Base-by-base conservation (phyloP, 163 green algal species). In the Scenedesmus sp. region DNA sequence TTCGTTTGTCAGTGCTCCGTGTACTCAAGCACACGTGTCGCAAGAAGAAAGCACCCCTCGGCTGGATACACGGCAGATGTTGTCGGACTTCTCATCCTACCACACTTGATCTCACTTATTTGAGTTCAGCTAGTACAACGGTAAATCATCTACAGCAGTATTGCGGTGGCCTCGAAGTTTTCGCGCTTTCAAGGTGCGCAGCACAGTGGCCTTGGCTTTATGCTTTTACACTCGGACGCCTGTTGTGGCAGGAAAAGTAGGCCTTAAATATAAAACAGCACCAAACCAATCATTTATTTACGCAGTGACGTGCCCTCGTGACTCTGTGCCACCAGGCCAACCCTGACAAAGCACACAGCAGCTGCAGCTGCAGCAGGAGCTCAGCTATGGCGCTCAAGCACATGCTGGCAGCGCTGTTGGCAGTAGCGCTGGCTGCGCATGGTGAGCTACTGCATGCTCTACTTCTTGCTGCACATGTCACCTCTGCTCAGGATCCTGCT, bases 1-100 rank as follows among this genome's bases (percentile, higher is more conserved):
- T 79, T 76, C 13, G 70, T 79, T 79, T 76, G 66, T 76, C 70
- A 79, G 23, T 79, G 70, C 70, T 79, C 70, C 70, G 70, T 79
- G 70, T 79, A 52, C 23, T 52, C 20, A 23, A 52, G 23, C 23
- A 79, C 46, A 52, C 70, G 70, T 79, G 70, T 79, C 70, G 23
- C 70, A 15, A 52, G 70, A 15, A 79, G 23, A 79, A 79, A 79
- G 23, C 70, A 79, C 70, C 5, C 6, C 20, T 79, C 70, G 70
- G 70, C 70, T 52, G 70, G 70, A 52, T 23, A 46, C 20, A 52
- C 70, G 70, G 70, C 70, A 79, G 70, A 52, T 52, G 70, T 3
- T 79, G 70, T 52, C 70, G 23, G 5, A 6, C 70, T 79, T 79
- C 23, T 15, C 20, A 76, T 34, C 18, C 66, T 76, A 16, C 16